Base-by-base conservation (phyloP, 257 asterid genomes). In the Verbascum thapsus region DNA sequence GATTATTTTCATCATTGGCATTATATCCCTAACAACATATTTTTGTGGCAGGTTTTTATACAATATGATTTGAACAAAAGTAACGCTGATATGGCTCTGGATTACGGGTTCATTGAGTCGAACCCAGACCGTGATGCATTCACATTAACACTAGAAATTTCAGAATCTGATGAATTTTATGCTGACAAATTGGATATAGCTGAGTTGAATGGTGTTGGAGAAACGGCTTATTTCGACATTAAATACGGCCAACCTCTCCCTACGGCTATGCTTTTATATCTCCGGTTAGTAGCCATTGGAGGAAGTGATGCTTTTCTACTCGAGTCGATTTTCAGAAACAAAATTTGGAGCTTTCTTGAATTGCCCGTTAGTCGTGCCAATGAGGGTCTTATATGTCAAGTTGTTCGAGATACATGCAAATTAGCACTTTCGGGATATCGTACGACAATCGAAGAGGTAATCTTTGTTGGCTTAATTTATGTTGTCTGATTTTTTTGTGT, bases 31-130 rank as follows among this genome's bases (percentile, higher is more conserved):
- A 26, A 26, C 5, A 2, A 26, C 57, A 48, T 51, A 37, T 69
- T 66, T 53, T 72, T 69, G 39, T 73, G 71, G 52, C 87, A 91
- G 99, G 89, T 92, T 18, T 76, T 67, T 54, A 82, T 90, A 75
- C 97, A 94, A 61, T 94, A 94, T 69, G 88, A 81, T 80, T 48
- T 90, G 80, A 87, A 90, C 3, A 94, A 94, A 78, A 94, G 97
- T 53, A 87, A 84, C 71, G 97, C 97, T 13, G 99, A 94, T 65
- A 81, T 94, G 90, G 99, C 96, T 60, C 78, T 94, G 62, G 99
- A 88, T 73, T 94, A 94, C 38, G 99, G 99, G 51, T 94, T 94
- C 76, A 74, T 80, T 6, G 97, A 89, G 50, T 59, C 86, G 12
- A 76, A 45, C 7, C 56, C 90, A 41, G 79, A 44, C 5, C 96